These are phyloP conservation scores for Cytauxzoon felis DNA, from an alignment of 169 alveolate species.

Conservation along the genomic window DNA sequence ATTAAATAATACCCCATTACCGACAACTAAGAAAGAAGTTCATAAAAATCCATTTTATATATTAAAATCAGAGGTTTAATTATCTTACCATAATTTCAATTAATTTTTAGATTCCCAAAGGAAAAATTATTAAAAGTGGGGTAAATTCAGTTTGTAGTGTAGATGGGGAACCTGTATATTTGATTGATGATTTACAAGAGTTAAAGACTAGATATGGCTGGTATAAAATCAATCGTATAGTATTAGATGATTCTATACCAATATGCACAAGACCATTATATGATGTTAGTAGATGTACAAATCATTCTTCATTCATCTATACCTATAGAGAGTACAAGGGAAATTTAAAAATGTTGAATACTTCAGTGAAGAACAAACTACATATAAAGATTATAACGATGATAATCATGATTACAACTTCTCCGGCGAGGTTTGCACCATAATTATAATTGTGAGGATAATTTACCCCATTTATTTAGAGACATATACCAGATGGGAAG, in stretches of 20 bases:
- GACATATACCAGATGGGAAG: slow-evolving; percentile 28
- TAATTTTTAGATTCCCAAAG: slow-evolving; percentile 16
- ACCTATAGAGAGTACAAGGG: neutral
- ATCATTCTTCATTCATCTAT: neutral
- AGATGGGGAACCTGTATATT: slow-evolving; percentile 40
- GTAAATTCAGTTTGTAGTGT: slow-evolving; percentile 17
- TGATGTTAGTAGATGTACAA: no score
- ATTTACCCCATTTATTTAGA: neutral
- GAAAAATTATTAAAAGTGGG: slow-evolving; percentile 2
- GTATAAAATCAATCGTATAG: slow-evolving; percentile 39
- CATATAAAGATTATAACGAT: neutral
- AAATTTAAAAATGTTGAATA: neutral
- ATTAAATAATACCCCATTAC: slow-evolving; percentile 31
- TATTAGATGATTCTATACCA: slow-evolving; percentile 27
- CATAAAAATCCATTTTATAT: slow-evolving; percentile 46
- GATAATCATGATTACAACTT: slow-evolving; percentile 1
- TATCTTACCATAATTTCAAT: neutral
- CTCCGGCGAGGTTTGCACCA: slow-evolving; percentile 25
- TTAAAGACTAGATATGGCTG: slow-evolving; percentile 41
- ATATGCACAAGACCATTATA: slow-evolving; percentile 15
- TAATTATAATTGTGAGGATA: slow-evolving; percentile 35
- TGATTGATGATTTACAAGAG: slow-evolving; percentile 32
- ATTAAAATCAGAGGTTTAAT: slow-evolving; percentile 50
- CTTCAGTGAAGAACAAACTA: slow-evolving; percentile 25
- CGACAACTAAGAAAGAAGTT: slow-evolving; percentile 17